Base-by-base conservation (phyloP, 768 basidiomycete species). In the Trametes elegans region DNA sequence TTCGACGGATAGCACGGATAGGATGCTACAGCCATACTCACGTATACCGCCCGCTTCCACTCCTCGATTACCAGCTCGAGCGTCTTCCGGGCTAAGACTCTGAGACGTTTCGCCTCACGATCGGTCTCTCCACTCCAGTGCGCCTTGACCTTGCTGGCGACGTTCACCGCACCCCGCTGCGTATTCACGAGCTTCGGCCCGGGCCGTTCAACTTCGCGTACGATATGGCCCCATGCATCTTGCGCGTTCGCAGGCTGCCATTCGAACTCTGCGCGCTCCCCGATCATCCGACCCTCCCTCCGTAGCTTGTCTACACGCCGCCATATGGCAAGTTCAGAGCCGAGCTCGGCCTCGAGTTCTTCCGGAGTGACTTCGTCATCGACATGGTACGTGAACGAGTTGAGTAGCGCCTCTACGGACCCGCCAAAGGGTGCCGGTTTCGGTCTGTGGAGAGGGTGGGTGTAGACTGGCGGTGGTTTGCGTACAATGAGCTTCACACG, bases 41-140 rank as follows among this genome's bases (percentile, higher is more conserved):
- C 90, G 62, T 84, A 84, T 40, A 94, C 83, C 7, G 90, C 94
- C 65, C 90, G 84, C 69, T 87, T 89, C 95, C 95, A 98, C 65
- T 93, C 88, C 7, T 76, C 77, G 27, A 80, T 77, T 26, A 97
- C 83, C 63, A 84, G 71, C 62, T 81, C 83, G 43, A 87, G 76
- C 0, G 89, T 85, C 19, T 81, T 79, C 71, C 88, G 90, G 11
- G 89, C 90, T 32, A 92, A 63, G 3, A 73, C 76, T 48, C 82
- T 76, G 60, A 89, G 59, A 26, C 85, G 76, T 68, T 79, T 81
- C 72, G 92, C 88, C 62, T 90, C 87, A 16, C 78, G 78, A 65
- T 76, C 81, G 27, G 87, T 85, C 51, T 84, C 85, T 27, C 73
- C 75, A 61, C 89, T 90, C 83, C 90, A 97, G 68, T 95, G 87